A percentile compares a stretch with the other conserved stretches of the same genome.
Conservation (phyloP, 1,139 yeast species). For the Yamadazyma atmosphaerica region DNA sequence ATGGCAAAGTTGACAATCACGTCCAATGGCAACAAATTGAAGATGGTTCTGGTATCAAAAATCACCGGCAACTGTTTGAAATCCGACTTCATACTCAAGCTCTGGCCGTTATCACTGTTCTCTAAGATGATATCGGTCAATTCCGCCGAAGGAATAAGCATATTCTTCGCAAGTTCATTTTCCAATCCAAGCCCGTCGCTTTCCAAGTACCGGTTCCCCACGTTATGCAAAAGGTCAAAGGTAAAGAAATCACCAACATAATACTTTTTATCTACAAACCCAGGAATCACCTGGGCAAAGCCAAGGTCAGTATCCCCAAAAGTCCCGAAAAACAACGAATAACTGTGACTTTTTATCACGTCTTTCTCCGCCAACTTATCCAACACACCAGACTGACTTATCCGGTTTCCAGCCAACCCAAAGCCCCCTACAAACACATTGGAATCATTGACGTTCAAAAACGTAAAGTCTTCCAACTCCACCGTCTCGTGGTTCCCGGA, state of each 20-base stretch:
- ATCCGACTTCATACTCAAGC: slow-evolving; percentile 36
- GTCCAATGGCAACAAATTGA: slow-evolving; percentile 58
- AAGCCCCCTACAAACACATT: slow-evolving; percentile 31
- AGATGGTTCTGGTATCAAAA: slow-evolving; percentile 58
- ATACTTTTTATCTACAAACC: slow-evolving; percentile 53
- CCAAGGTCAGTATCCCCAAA: slow-evolving; percentile 10
- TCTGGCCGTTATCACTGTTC: slow-evolving; percentile 35
- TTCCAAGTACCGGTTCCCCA: slow-evolving; percentile 27
- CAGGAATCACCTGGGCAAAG: slow-evolving; percentile 45
- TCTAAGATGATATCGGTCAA: slow-evolving; percentile 54
- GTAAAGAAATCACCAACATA: slow-evolving; percentile 47
- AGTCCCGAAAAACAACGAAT: slow-evolving; percentile 52
- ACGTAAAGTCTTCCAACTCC: slow-evolving; percentile 25
- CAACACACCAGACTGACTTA: slow-evolving; percentile 42
- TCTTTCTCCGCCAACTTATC: slow-evolving; percentile 29
- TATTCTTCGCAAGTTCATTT: slow-evolving; percentile 22
- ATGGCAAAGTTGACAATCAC: slow-evolving; percentile 65
- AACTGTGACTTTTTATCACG: slow-evolving; percentile 47
- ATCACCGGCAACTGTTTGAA: slow-evolving; percentile 51
- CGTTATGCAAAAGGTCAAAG: slow-evolving; percentile 44
- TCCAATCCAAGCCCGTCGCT: slow-evolving; percentile 4
- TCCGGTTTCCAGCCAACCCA: slow-evolving; percentile 52
- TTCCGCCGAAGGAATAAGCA: slow-evolving; percentile 55
- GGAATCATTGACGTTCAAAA: slow-evolving; percentile 26
- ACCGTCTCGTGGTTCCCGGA: slow-evolving; percentile 15